Base-by-base conservation (phyloP, 768 basidiomycete genomes). In the Trametes punicea region DNA sequence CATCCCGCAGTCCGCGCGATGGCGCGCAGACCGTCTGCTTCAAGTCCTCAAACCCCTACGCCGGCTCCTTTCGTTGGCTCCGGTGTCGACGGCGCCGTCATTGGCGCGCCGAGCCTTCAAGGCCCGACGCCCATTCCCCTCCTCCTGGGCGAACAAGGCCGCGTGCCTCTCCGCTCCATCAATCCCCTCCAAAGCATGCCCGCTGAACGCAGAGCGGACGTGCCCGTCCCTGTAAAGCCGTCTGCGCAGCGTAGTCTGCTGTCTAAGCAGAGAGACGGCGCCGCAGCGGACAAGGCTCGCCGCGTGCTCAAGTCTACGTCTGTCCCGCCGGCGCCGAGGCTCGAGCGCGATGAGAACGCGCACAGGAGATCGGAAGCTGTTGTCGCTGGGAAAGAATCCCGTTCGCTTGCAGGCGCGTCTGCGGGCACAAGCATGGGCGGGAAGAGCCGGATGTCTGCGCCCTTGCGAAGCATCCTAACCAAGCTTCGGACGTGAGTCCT, bases 1-100 rank as follows among this genome's bases (percentile, higher is more conserved):
- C 67, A 67, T 40, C 65, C 67, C 25, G 65, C 63, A 16, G 51
- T 65, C 11, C 66, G 63, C 20, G 55, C 62, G 33, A 39, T 61
- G 7, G 38, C 55, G 11, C 60, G 62, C 7, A 20, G 30, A 11
- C 50, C 49, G 26, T 23, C 50, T 13, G 16, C 44, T 26, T n/a
- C 52, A 29, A 20, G 31, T 15, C 40, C 55, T 10, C 41, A 26
- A 8, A 20, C 59, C 5, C 53, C 61, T 7, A 31, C 55, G n/a
- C 57, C 62, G 7, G 16, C 45, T 10, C 33, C 30, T 13, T 6
- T 31, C 26, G 18, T 21, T 7, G 57, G 53, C 25, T 46, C 53
- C 15, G 53, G 58, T 10, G 18, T 26, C 15, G 53, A 48, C 25
- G 46, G 54, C 23, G 39, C 56, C 13, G 52, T 45, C 21, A 38